Conservation (phyloP, 257 asterid genomes). For the Rauvolfia tetraphylla region DNA sequence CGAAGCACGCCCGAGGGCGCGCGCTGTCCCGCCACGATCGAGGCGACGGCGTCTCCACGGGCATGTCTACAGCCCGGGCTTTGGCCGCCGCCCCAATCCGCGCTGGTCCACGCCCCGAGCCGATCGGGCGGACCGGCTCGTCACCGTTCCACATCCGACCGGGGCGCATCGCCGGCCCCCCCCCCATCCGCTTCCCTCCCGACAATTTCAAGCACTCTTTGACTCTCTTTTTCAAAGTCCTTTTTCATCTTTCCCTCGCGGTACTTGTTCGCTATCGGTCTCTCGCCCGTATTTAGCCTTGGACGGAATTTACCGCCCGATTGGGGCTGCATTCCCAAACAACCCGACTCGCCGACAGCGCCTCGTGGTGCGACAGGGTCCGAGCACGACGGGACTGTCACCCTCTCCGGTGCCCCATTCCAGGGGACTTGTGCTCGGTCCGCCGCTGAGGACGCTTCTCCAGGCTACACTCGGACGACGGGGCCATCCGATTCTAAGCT, state of each 20-base stretch:
- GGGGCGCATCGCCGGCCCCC: conserved; percentile 29
- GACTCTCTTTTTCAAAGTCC: conserved; percentile 35
- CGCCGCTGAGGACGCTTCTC: conserved; percentile 1
- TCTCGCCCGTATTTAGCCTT: too few relatives aligned
- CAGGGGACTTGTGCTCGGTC: neutral
- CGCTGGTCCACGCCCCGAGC: too few relatives aligned
- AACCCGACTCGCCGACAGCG: conserved; percentile 9
- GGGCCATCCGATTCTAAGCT: conserved; percentile 44
- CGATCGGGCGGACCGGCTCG: neutral
- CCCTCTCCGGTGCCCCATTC: neutral
- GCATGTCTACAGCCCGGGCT: too few relatives aligned
- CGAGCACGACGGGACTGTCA: conserved; percentile 7
- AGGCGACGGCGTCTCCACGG: too few relatives aligned
- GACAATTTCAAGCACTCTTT: conserved; percentile 44
- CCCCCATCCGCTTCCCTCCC: conserved; percentile 60
- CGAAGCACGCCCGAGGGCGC: neutral
- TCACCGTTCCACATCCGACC: conserved; percentile 22
- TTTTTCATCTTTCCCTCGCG: too few relatives aligned
- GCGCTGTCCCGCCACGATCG: too few relatives aligned
- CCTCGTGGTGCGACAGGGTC: conserved; percentile 12
- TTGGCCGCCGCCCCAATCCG: too few relatives aligned
- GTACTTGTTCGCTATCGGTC: too few relatives aligned
- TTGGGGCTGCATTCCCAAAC: conserved; percentile 20
- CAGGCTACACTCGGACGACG: neutral
- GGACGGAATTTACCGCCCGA: too few relatives aligned